These are phyloP conservation scores for Glycyrrhiza uralensis DNA, from an alignment of 306 rosid genomes.

Conservation along the genomic window DNA sequence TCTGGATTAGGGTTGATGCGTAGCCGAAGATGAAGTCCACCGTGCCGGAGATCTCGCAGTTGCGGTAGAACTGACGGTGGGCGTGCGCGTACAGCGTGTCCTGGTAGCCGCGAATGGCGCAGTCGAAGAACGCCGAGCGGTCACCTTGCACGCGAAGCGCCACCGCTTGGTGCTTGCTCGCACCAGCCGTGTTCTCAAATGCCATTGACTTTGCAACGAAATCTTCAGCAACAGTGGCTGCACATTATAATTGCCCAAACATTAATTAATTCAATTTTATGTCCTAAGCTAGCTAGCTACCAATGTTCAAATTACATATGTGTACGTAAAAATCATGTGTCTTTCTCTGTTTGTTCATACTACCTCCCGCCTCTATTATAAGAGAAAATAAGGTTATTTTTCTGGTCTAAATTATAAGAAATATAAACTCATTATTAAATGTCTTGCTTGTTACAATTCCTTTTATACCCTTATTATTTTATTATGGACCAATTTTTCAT, in stretches of 20 bases:
- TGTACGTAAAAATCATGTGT: no score
- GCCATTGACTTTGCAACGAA: conserved; percentile 59
- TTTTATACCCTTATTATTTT: no score
- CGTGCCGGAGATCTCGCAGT: conserved; percentile 76
- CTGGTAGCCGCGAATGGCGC: conserved; percentile 58
- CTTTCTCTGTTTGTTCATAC: no score
- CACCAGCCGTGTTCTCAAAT: conserved; percentile 71
- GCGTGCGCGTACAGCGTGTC: conserved; percentile 66
- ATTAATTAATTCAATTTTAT: not conserved
- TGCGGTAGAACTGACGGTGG: conserved; percentile 64
- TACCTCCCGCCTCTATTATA: no score
- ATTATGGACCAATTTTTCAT: no score
- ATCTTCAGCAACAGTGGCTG: conserved; percentile 28
- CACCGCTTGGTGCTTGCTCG: conserved; percentile 70
- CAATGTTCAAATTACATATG: no score
- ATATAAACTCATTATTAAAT: no score
- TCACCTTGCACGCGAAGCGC: conserved; percentile 66
- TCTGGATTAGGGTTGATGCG: conserved; percentile 45
- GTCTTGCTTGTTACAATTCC: no score
- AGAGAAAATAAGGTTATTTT: no score
- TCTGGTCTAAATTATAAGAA: no score
- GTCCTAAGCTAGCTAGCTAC: not conserved
- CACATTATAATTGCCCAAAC: conserved; percentile 7
- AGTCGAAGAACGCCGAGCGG: conserved; percentile 48
- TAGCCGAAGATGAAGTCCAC: conserved; percentile 79